Conservation (phyloP, 306 rosid genomes). For the Malus asiatica region DNA sequence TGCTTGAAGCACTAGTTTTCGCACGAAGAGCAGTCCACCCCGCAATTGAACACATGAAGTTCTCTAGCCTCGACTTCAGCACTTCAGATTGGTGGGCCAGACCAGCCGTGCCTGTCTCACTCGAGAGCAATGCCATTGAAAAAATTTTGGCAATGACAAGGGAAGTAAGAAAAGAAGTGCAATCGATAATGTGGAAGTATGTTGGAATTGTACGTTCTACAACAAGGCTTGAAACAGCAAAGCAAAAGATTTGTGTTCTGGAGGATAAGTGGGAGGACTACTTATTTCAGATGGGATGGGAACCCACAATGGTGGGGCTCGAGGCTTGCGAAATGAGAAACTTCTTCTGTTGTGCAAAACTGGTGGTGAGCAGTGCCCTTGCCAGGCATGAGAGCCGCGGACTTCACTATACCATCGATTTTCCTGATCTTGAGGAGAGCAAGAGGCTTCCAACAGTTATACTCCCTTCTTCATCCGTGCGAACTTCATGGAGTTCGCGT, state of each 20-base stretch:
- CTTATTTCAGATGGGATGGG: slow-evolving; percentile 70
- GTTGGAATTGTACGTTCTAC: slow-evolving; percentile 90
- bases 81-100: slow-evolving; percentile 60
- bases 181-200: slow-evolving; percentile 70
- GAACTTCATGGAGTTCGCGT: slow-evolving; percentile 70
- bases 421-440: slow-evolving; percentile 82
- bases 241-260: slow-evolving; percentile 48
- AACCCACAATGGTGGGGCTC: slow-evolving; percentile 65
- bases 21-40: slow-evolving; percentile 87
- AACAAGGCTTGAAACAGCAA: slow-evolving; percentile 60
- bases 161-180: slow-evolving; percentile 57
- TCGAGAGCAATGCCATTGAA: slow-evolving; percentile 25
- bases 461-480: slow-evolving; percentile 55
- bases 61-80: slow-evolving; percentile 36
- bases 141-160: slow-evolving; percentile 38
- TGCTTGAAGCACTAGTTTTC: slow-evolving; percentile 95
- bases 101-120: slow-evolving; percentile 47
- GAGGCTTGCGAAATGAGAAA: slow-evolving; percentile 94
- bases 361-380: slow-evolving; percentile 85
- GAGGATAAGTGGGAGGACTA: slow-evolving; percentile 82
- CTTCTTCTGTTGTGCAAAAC: slow-evolving; percentile 81
- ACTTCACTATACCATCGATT: slow-evolving; percentile 78
- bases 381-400: slow-evolving; percentile 92
- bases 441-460: slow-evolving; percentile 89
- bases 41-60: slow-evolving; percentile 65